Percentiles rank a stretch among this genome's conserved stretches.
These are phyloP conservation scores for Aspergillus floridensis DNA, from an alignment of 2,329 filamentous ascomycete species.

Conservation along the genomic window DNA sequence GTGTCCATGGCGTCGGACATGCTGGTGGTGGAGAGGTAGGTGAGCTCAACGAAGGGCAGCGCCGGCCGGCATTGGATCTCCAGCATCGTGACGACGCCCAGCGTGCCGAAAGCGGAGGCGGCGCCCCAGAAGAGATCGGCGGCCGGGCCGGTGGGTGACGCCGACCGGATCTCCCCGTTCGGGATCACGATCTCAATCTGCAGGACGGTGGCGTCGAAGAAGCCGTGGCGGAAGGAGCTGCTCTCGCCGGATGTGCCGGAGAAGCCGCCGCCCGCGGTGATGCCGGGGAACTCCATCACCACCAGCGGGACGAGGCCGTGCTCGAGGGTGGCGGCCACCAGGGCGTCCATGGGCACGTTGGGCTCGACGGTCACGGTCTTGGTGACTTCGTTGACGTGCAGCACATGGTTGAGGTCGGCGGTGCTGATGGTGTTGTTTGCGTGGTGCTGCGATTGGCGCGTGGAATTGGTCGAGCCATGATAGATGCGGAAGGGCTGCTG, in stretches of 20 bases:
- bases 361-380: slow-evolving; percentile 65
- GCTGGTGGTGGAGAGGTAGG: slow-evolving; percentile 56
- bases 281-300: slow-evolving; percentile 70
- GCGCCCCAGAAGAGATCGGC: slow-evolving; percentile 59
- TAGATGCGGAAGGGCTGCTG: slow-evolving; percentile 68
- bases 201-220: slow-evolving; percentile 63
- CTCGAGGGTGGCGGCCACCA: slow-evolving; percentile 57
- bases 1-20: slow-evolving; percentile 51
- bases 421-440: slow-evolving; percentile 62
- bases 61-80: slow-evolving; percentile 57
- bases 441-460: slow-evolving; percentile 53
- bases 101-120: slow-evolving; percentile 58
- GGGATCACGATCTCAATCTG: slow-evolving; percentile 63
- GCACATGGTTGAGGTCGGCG: slow-evolving; percentile 60
- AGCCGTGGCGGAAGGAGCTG: slow-evolving; percentile 63
- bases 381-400: slow-evolving; percentile 55
- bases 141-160: slow-evolving; percentile 45
- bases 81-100: slow-evolving; percentile 61
- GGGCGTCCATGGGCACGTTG: slow-evolving; percentile 66
- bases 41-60: slow-evolving; percentile 58
- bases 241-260: slow-evolving; percentile 66
- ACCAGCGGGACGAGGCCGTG: slow-evolving; percentile 61
- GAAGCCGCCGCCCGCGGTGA: slow-evolving; percentile 67
- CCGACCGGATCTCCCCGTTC: slow-evolving; percentile 54
- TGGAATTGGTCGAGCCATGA: slow-evolving; percentile 75